These are phyloP conservation scores for Cercospora zeina DNA, from an alignment of 2,329 filamentous ascomycete species.

Conservation along the genomic window DNA sequence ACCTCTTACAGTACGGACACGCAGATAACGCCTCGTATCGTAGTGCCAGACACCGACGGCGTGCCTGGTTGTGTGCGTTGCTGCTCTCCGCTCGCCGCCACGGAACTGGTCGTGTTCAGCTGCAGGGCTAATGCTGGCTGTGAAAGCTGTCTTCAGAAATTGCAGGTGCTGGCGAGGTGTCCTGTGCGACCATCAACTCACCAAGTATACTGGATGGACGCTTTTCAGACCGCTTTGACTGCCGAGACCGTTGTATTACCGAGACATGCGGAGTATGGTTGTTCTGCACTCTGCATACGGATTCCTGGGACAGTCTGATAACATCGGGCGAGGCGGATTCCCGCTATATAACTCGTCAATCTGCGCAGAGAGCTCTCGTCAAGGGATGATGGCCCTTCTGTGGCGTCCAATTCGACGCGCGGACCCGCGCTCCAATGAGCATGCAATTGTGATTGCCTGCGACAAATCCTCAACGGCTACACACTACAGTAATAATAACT, in stretches of 20 bases:
- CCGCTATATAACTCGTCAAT: neutral
- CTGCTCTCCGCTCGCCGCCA: neutral
- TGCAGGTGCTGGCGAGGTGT: neutral
- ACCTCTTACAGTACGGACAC: neutral
- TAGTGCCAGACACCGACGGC: neutral
- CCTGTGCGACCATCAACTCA: neutral
- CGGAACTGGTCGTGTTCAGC: neutral
- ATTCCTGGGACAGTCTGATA: neutral
- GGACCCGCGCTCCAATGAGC: constrained; percentile 1
- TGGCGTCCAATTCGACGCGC: constrained; percentile 6
- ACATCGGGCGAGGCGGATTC: neutral
- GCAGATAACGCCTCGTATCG: constrained; percentile 5
- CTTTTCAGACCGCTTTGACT: constrained; percentile 3
- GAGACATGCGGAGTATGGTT: neutral
- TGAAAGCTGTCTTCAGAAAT: neutral
- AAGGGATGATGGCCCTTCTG: neutral
- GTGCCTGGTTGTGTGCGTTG: neutral
- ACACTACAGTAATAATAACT: neutral
- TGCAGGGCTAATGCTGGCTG: constrained; percentile 1
- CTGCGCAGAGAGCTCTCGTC: constrained; percentile 1
- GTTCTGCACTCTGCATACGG: neutral
- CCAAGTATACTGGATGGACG: neutral
- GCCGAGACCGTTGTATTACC: constrained; percentile 1
- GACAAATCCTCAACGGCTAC: neutral
- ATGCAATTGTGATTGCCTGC: neutral